Base-by-base conservation (phyloP, 768 basidiomycete species). In the Lentinula sp. region DNA sequence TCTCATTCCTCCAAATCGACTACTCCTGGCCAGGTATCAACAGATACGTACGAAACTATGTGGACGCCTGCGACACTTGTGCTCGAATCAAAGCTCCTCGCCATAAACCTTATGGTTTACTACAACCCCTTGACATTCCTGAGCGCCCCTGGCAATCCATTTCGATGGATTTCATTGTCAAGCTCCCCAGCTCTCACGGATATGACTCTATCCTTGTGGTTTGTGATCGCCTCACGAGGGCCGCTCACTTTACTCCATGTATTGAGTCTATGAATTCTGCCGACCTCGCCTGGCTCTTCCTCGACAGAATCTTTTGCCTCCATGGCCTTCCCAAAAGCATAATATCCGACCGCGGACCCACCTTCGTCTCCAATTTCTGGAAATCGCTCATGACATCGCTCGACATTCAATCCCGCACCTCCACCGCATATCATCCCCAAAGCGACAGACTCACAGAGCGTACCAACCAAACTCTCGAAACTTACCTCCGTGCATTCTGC, bases 401-500 rank as follows among this genome's bases (percentile, higher is more conserved):
- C 4, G 31, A 52, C 32, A 64, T 68, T n/a, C 23, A 59, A 40
- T 23, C 64, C 0, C 48, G 61, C 56, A 67, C 67, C 2, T 76
- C 72, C 1, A 78, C 77, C 0, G 74, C 76, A 0, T 81, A 76
- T 62, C 81, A 82, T 50, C 79, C 78, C 0, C 71, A 81, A 64
- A 74, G 75, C 2, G 74, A 80, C 56, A 70, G 73, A 54, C 72
- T 69, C 40, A 75, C 75, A 0, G 76, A n/a, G n/a, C n/a, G n/a
- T n/a, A n/a, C n/a, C n/a, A n/a, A n/a, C n/a, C n/a, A n/a, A n/a
- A n/a, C n/a, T 3, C 66, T 56, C 8, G 74, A 78, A 54, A 63
- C 69, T 0, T 77, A 77, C 59, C 68, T 82, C 7, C 70, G 69
- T 11, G 62, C 69, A 32, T 78, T 73, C 51, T 65, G 59, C 53